Conservation (phyloP, 768 basidiomycete genomes). For the Ephemerocybe angulata region DNA sequence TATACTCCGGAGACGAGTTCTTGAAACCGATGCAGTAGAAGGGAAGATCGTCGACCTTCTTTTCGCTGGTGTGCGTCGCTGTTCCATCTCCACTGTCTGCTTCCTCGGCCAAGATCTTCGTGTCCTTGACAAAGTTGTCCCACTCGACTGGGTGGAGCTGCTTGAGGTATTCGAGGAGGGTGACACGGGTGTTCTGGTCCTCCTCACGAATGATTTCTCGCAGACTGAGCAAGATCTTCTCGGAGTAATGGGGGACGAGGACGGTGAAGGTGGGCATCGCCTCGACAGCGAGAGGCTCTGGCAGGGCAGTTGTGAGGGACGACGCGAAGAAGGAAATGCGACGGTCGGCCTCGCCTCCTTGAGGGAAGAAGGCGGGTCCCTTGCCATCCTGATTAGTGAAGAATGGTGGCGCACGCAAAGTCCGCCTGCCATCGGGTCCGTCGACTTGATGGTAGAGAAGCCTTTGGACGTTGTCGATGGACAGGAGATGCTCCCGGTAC, state of each 20-base stretch:
- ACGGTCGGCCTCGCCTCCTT: constrained; percentile 92
- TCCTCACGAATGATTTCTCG: constrained; percentile 99
- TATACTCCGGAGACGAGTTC: constrained; percentile 97
- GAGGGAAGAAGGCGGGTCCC: constrained; percentile 85
- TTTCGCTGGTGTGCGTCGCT: constrained; percentile 62
- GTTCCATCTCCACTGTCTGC: constrained; percentile 57
- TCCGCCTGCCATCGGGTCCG: constrained; percentile 81
- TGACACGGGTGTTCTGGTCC: constrained; percentile 94
- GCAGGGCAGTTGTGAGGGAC: constrained; percentile 91
- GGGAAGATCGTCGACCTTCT: constrained; percentile 91
- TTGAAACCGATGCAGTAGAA: constrained; percentile 99
- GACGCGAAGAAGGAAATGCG: constrained; percentile 99
- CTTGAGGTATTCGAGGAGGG: constrained; percentile 95
- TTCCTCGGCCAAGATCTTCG: constrained; percentile 97
- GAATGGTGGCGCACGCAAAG: constrained; percentile 94
- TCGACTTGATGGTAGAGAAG: constrained; percentile 97
- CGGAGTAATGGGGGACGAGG: constrained; percentile 96
- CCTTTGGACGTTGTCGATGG: constrained; percentile 97
- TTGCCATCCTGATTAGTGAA: constrained; percentile 88
- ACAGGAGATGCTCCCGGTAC: constrained; percentile 97
- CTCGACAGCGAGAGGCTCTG: constrained; percentile 93
- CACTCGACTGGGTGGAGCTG: constrained; percentile 98
- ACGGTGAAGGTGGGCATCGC: constrained; percentile 99
- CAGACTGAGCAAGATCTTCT: constrained; percentile 95
- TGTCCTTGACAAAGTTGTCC: constrained; percentile 99